A percentile compares a stretch with the other conserved stretches of the same genome.
These are phyloP conservation scores for Knoxdaviesia proteae DNA, from an alignment of 2,329 filamentous ascomycete species.

Conservation along the genomic window DNA sequence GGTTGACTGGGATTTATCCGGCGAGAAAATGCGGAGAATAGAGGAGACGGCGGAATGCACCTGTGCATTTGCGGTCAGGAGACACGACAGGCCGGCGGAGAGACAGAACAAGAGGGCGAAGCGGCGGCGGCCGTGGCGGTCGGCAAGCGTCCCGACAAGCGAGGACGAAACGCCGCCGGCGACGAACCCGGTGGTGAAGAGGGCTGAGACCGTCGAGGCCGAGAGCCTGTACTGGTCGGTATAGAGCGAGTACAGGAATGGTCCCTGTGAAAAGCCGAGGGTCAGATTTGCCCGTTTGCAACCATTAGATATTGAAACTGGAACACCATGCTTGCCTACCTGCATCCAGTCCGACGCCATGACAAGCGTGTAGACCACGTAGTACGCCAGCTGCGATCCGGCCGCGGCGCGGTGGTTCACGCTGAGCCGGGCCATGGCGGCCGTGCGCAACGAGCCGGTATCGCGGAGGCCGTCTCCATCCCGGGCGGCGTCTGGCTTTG, in stretches of 20 bases:
- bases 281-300: background rate
- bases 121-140: constrained; percentile 26
- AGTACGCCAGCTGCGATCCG: constrained; percentile 12
- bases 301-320: background rate
- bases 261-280: constrained; percentile 8
- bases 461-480: constrained; percentile 4
- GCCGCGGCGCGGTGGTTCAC: too few relatives aligned
- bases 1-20: constrained; percentile 16
- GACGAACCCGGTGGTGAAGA: constrained; percentile 23
- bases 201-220: constrained; percentile 12
- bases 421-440: too few relatives aligned
- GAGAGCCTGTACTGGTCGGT: constrained; percentile 12
- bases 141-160: constrained; percentile 24
- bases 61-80: constrained; percentile 11
- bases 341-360: constrained; percentile 32
- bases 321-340: constrained; percentile 9
- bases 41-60: too few relatives aligned
- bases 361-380: constrained; percentile 23
- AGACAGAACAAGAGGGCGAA: constrained; percentile 34
- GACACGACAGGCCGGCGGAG: constrained; percentile 29
- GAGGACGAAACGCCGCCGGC: constrained; percentile 21
- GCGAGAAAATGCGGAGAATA: background rate
- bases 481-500: background rate
- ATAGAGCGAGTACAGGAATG: constrained; percentile 17
- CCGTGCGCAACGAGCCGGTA: too few relatives aligned